Conservation (phyloP, 176 grass and related monocot genomes). For the Oryza coarctata region DNA sequence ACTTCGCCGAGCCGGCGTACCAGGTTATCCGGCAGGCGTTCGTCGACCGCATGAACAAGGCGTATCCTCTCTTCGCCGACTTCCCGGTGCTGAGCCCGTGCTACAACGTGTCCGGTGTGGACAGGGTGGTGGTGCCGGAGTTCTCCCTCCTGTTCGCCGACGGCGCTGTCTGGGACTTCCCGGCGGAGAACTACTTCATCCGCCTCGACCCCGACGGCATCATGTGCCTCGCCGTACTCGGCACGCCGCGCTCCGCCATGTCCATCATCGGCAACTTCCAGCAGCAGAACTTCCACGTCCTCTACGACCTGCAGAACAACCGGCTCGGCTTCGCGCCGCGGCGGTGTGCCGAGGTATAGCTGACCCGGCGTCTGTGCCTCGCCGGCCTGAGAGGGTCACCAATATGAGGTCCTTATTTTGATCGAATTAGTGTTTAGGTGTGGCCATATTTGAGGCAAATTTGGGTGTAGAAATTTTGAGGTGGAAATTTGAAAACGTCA, state of each 20-base stretch:
- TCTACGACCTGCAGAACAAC: conserved; percentile 68
- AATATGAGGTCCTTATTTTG: conserved; percentile 13
- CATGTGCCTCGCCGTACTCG: conserved; percentile 77
- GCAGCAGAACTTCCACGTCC: conserved; percentile 94
- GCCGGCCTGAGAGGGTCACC: background rate
- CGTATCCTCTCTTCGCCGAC: conserved; percentile 50
- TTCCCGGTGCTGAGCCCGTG: conserved; percentile 79
- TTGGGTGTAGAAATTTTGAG: conserved; percentile 32
- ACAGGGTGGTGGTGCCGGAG: conserved; percentile 65
- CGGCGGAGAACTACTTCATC: conserved; percentile 91
- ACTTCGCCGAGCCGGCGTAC: conserved; percentile 86
- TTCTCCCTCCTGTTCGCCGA: conserved; percentile 63
- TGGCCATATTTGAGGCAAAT: background rate
- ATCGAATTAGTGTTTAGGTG: conserved; percentile 1
- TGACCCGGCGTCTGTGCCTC: background rate
- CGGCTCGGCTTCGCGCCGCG: conserved; percentile 77
- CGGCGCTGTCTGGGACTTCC: conserved; percentile 86
- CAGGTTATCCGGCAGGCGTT: conserved; percentile 63
- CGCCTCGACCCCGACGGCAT: conserved; percentile 58
- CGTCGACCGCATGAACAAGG: conserved; percentile 35
- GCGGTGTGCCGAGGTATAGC: conserved; percentile 71
- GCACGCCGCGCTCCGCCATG: conserved; percentile 55
- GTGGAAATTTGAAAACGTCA: no score
- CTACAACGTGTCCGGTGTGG: conserved; percentile 80
- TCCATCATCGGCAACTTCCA: conserved; percentile 91